Conservation (phyloP, 2,329 filamentous ascomycete species). For the Shiraia bambusicola region DNA sequence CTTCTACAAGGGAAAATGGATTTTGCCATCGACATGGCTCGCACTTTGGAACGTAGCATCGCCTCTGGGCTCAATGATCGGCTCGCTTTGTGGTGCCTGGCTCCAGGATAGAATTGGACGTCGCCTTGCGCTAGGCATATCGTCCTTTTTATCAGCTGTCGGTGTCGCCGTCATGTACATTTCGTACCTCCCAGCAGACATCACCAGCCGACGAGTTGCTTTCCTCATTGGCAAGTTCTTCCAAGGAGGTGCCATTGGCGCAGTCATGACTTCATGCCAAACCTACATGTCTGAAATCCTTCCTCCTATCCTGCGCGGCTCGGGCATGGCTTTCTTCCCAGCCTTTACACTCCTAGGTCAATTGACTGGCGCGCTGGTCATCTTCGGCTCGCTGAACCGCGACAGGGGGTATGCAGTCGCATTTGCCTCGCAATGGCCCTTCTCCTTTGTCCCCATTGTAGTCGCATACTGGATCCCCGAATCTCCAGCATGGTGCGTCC, state of each 20-base stretch:
- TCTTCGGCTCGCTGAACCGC: constrained; percentile 40
- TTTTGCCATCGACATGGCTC: constrained; percentile 32
- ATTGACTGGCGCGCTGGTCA: constrained; percentile 46
- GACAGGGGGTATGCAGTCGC: constrained; percentile 44
- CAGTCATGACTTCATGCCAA: constrained; percentile 42
- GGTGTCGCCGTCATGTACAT: constrained; percentile 34
- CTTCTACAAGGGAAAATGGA: constrained; percentile 27
- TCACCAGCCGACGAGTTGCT: constrained; percentile 25
- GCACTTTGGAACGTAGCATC: constrained; percentile 31
- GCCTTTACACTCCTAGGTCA: constrained; percentile 54
- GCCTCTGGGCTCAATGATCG: constrained; percentile 31
- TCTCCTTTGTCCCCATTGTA: constrained; percentile 47
- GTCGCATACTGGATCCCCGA: constrained; percentile 53
- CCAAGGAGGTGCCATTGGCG: constrained; percentile 50
- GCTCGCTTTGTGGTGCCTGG: constrained; percentile 30
- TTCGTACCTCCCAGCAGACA: constrained; percentile 27
- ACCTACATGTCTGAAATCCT: constrained; percentile 57
- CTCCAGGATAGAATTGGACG: constrained; percentile 31
- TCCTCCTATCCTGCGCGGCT: constrained; percentile 50
- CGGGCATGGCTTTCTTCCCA: constrained; percentile 53
- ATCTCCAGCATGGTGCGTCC: constrained; percentile 51
- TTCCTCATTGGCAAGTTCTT: constrained; percentile 52
- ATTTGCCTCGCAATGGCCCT: constrained; percentile 51
- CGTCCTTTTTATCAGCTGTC: constrained; percentile 29
- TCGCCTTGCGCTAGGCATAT: constrained; percentile 21